Evolutionary conservation across 1,139 yeast genomes (phyloP), one percentile per base, ranked within the genome.

Genomic region (Ogataea hybrid): DNA sequence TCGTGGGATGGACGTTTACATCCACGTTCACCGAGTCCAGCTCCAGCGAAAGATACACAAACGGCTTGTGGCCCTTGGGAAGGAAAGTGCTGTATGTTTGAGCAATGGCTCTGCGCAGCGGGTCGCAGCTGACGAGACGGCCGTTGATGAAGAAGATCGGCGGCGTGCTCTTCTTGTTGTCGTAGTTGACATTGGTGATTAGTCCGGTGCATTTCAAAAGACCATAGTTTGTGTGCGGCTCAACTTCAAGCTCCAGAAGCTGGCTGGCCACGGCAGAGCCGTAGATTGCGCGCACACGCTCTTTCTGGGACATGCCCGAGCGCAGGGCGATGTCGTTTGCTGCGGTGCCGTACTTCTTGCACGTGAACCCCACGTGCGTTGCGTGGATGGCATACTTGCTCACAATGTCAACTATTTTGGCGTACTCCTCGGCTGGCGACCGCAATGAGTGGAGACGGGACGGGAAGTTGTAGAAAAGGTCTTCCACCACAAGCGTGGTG

Each of bases 1-100:
- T 92, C 0, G 98, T 92, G 0, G 99, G 99, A 58, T 94, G 98
- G 8, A 94, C 81, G 60, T 92, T 92, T 9, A 92, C 98, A 60
- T 92, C 99, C 11, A 92, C 70, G 46, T 83, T 81, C 25, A 66
- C 68, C 0, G 97, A 86, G 15, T 71, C 68, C 5, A 92, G 78
- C 28, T 70, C 69, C 17, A 92, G 60, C 35, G 87, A 73, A 41
- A 92, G 50, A 62, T 89, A 92, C 1, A 87, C 73, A 59, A 92
- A 92, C 0, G 96, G 85, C 50, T 75, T 80, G 35, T 75, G 77
- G 0, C 95, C 95, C 49, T 83, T 85, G 0, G 97, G 96, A 12
- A 92, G 64, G 58, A 78, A 86, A 10, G 73, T 68, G 17, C 77
- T 70, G 53, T 83, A 88, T 0, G 85, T 69, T 15, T 86, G 79